phyloP scores from a whole-genome alignment of 306 rosid species.

The Lathyrus tuberosus region DNA sequence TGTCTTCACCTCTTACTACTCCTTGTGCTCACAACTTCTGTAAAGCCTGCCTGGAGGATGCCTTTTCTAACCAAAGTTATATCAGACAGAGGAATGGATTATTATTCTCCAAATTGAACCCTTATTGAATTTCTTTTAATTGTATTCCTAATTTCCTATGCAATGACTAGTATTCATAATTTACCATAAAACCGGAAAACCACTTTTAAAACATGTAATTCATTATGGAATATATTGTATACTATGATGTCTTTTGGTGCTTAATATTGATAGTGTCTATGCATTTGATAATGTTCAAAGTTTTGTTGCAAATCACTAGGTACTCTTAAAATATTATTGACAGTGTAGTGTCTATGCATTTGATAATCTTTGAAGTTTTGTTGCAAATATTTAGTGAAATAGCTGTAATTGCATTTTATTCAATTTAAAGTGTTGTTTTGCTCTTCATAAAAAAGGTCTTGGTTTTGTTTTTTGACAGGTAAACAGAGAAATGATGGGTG shows the following conservation, averaged over 20 bases:
- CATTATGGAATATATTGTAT: not conserved
- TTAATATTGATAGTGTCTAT: not conserved
- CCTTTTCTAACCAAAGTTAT: conserved; percentile 53
- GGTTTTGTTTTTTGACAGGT: conserved; percentile 56
- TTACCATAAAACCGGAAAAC: not conserved
- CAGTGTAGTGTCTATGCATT: not conserved
- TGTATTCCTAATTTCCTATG: not conserved
- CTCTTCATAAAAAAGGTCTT: not conserved
- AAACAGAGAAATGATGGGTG: conserved; percentile 60
- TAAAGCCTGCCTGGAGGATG: conserved; percentile 65
- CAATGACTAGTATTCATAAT: not conserved
- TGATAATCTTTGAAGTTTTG: not conserved
- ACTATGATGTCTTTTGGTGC: not conserved
- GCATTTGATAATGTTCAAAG: not conserved
- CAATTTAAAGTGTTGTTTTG: not conserved
- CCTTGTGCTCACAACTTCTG: conserved; percentile 80
- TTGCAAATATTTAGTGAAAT: not conserved
- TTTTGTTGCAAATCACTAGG: not conserved
- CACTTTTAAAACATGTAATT: conserved; percentile 1
- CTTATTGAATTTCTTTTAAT: not conserved
- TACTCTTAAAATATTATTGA: not conserved
- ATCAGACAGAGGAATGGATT: conserved; percentile 55
- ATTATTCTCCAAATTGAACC: not conserved
- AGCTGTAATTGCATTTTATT: not conserved
- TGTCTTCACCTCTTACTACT: conserved; percentile 59